Conservation (phyloP, 257 asterid species). For the Lycium ferocissimum region DNA sequence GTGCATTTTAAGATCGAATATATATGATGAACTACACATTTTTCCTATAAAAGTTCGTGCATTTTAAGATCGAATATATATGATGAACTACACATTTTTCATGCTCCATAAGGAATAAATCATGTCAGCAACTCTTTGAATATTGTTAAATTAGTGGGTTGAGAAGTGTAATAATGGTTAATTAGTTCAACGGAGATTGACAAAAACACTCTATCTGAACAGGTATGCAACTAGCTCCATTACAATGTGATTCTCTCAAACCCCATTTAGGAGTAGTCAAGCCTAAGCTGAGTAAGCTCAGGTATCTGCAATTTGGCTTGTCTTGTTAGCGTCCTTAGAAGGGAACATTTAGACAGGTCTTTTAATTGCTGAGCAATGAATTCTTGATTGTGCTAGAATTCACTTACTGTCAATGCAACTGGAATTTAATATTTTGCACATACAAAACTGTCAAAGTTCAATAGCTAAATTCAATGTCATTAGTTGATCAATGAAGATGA, state of each 20-base stretch:
- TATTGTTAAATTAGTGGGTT: background rate
- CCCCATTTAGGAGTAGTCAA: background rate
- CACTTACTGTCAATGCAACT: background rate
- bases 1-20: background rate
- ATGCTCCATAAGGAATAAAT: too few relatives aligned
- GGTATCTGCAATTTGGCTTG: background rate
- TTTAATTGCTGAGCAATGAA: background rate
- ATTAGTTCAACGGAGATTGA: background rate
- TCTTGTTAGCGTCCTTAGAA: background rate
- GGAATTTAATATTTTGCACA: background rate
- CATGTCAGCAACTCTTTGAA: background rate
- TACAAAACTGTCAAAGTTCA: background rate
- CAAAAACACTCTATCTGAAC: background rate
- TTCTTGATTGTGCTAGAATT: background rate
- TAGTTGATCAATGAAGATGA: slow-evolving; percentile 22
- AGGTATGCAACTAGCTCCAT: too few relatives aligned
- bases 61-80: too few relatives aligned
- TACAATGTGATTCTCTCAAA: background rate
- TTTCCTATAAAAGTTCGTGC: background rate
- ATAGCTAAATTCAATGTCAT: slow-evolving; percentile 1
- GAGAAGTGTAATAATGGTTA: background rate
- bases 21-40: too few relatives aligned
- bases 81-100: too few relatives aligned
- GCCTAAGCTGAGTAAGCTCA: background rate
- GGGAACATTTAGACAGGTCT: background rate